phyloP scores from a whole-genome alignment of 139 green algal species.

The Chlamydomonas sp. region DNA sequence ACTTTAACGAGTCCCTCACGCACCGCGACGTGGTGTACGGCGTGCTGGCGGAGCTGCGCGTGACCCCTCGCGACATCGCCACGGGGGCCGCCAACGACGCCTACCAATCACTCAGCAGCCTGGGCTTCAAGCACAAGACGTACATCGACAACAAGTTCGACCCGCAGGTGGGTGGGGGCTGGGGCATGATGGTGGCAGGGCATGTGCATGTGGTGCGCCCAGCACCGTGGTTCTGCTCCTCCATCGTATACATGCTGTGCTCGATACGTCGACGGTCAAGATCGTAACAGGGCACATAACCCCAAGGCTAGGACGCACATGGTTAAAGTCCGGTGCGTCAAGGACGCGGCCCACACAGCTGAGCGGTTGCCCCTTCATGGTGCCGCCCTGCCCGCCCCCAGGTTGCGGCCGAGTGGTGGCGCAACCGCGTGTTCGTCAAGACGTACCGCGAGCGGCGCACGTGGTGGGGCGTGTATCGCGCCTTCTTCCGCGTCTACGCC shows the following conservation, averaged over 20 bases:
- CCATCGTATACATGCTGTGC: too few relatives aligned
- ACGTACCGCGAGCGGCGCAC: constrained; percentile 47
- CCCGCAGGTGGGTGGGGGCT: background rate
- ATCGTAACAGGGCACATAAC: too few relatives aligned
- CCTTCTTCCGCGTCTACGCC: constrained; percentile 48
- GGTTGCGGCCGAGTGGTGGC: constrained; percentile 44
- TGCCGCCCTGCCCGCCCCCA: background rate
- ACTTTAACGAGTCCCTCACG: constrained; percentile 87
- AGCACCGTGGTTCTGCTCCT: too few relatives aligned
- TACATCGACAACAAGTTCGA: constrained; percentile 37
- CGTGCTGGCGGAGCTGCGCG: constrained; percentile 39
- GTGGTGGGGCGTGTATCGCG: constrained; percentile 40
- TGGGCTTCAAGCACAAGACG: constrained; percentile 12
- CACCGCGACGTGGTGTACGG: constrained; percentile 28
- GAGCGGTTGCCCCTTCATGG: too few relatives aligned
- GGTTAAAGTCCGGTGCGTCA: too few relatives aligned
- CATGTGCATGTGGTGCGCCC: too few relatives aligned
- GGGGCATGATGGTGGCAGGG: too few relatives aligned
- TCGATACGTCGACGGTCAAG: too few relatives aligned
- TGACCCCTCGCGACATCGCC: constrained; percentile 6
- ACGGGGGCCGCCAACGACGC: constrained; percentile 29
- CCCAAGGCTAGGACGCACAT: too few relatives aligned
- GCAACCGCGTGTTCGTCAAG: constrained; percentile 45
- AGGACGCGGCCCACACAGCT: too few relatives aligned
- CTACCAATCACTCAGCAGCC: constrained; percentile 17